A percentile compares a stretch with the other conserved stretches of the same genome.
Conservation (phyloP, 768 basidiomycete genomes). For the Agrocybe praecox region DNA sequence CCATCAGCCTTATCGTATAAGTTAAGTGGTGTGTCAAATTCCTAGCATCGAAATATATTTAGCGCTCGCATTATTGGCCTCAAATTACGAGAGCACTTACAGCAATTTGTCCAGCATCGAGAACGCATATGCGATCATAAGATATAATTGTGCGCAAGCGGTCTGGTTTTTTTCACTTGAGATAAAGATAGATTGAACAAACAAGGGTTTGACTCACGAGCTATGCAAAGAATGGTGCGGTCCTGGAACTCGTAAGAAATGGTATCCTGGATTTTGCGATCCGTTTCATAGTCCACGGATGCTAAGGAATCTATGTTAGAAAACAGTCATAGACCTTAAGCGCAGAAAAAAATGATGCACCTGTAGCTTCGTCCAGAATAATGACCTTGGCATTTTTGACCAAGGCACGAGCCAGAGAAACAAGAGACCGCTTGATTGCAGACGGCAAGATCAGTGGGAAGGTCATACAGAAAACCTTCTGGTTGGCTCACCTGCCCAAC, state of each 20-base stretch:
- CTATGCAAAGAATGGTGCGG: constrained; percentile 86
- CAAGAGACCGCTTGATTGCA: constrained; percentile 64
- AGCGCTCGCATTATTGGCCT: neutral
- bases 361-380: constrained; percentile 90
- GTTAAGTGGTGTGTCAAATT: constrained; percentile 79
- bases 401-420: constrained; percentile 86
- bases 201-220: constrained; percentile 52
- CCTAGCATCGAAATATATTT: constrained; percentile 34
- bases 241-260: constrained; percentile 84
- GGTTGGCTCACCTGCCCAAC: constrained; percentile 58
- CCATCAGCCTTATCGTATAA: constrained; percentile 60
- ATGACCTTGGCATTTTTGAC: constrained; percentile 86
- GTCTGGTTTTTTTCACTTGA: constrained; percentile 42
- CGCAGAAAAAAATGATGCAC: constrained; percentile 27
- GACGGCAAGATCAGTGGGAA: constrained; percentile 1
- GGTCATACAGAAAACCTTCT: neutral
- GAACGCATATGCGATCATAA: constrained; percentile 88
- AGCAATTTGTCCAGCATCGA: constrained; percentile 78
- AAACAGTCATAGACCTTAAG: neutral
- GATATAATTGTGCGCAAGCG: constrained; percentile 85
- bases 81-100: constrained; percentile 37
- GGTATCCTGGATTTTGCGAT: constrained; percentile 89
- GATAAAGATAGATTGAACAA: neutral
- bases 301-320: constrained; percentile 36
- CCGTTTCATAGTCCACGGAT: constrained; percentile 90